phyloP scores from a whole-genome alignment of 768 basidiomycete genomes.

The Gymnopilus junonius region DNA sequence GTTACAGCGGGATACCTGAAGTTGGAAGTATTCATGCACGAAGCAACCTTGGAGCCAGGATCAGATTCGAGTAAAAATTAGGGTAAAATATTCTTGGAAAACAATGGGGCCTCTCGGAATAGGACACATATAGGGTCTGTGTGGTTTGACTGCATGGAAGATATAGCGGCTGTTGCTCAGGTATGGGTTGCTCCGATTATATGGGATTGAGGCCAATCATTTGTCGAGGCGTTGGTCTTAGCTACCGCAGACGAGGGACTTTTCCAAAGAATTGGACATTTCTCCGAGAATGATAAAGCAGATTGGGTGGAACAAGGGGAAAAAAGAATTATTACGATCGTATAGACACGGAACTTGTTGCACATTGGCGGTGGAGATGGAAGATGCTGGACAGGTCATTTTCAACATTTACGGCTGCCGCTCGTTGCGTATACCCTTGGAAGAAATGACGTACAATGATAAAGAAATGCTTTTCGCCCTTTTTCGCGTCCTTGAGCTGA shows the following conservation, averaged over 20 bases:
- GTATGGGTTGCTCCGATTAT: not conserved
- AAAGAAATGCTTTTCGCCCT: too few relatives aligned
- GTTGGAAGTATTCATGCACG: not conserved
- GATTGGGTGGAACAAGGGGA: not conserved
- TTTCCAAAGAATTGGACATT: not conserved
- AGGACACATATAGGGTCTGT: not conserved
- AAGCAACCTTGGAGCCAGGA: not conserved
- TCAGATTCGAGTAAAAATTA: not conserved
- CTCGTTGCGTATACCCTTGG: too few relatives aligned
- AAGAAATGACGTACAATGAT: too few relatives aligned
- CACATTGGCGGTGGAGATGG: too few relatives aligned
- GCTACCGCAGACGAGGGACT: not conserved
- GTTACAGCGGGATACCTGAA: constrained; percentile 1
- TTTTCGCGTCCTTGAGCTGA: too few relatives aligned
- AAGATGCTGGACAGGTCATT: too few relatives aligned
- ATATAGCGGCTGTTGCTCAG: not conserved
- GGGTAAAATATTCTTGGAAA: not conserved
- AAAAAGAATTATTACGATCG: not conserved
- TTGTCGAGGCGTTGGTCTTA: not conserved
- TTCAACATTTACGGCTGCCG: too few relatives aligned
- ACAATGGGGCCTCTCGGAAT: not conserved
- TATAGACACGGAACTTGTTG: not conserved
- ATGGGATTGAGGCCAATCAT: not conserved
- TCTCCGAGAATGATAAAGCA: not conserved
- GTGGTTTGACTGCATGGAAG: not conserved